Percentiles rank a stretch among this genome's conserved stretches.
These are phyloP conservation scores for Erodium moschatum DNA, from an alignment of 441 rosid genomes.

Conservation along the genomic window DNA sequence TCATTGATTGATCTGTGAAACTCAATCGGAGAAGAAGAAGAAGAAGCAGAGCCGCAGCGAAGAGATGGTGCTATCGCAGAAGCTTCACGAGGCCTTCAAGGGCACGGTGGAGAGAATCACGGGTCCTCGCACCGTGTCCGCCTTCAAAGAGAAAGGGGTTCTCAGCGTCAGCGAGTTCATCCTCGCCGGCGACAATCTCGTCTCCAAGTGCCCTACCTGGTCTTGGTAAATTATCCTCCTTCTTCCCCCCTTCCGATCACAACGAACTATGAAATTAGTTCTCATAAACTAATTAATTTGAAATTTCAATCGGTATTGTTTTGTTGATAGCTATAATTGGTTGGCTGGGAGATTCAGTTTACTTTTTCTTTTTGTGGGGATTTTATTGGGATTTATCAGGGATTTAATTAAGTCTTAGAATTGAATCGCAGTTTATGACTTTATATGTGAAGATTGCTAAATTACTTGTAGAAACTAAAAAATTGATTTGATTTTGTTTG, in stretches of 20 bases:
- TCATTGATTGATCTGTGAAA: slow-evolving; percentile 5
- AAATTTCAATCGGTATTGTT: neutral
- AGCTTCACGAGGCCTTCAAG: slow-evolving; percentile 77
- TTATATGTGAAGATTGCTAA: neutral
- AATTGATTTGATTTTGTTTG: neutral
- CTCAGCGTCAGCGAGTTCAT: slow-evolving; percentile 89
- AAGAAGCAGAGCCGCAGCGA: neutral
- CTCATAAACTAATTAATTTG: neutral
- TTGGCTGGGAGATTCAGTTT: neutral
- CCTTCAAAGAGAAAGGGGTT: slow-evolving; percentile 94
- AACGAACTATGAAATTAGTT: neutral
- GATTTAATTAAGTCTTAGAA: neutral
- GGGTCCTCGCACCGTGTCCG: slow-evolving; percentile 84
- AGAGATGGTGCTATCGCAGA: slow-evolving; percentile 57
- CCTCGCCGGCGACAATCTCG: slow-evolving; percentile 94
- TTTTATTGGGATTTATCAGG: neutral
- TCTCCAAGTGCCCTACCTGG: slow-evolving; percentile 98
- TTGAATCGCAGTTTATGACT: neutral
- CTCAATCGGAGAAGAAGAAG: neutral
- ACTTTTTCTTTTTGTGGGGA: neutral
- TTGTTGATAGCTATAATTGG: neutral
- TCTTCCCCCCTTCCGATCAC: neutral
- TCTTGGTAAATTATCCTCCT: slow-evolving; percentile 49
- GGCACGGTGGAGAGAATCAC: slow-evolving; percentile 93
- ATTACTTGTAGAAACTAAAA: neutral